Evolutionary conservation across 345 rosid genomes (phyloP).

Genomic region (Citrus inodora): DNA sequence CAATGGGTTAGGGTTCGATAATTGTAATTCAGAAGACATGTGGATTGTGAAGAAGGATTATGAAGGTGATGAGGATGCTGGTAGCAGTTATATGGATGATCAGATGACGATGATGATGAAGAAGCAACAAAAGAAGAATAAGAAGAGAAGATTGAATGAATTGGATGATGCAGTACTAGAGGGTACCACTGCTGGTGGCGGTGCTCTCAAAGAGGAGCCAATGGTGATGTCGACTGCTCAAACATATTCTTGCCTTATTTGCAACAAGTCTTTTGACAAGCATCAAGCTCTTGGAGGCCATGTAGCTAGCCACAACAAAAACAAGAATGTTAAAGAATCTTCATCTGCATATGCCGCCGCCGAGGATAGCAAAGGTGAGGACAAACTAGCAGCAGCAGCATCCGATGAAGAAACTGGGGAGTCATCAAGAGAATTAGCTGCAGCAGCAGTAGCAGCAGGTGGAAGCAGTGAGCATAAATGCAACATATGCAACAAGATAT

Average conservation of each 20-base stretch:
- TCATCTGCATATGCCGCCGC: neutral
- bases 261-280: conserved; percentile 41
- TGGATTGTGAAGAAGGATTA: neutral
- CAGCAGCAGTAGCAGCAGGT: neutral
- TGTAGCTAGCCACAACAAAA: conserved; percentile 49
- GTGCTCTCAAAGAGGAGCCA: neutral
- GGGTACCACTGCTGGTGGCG: neutral
- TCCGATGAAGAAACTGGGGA: conserved; percentile 21
- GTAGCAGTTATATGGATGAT: neutral
- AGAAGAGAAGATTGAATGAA: conserved; percentile 34
- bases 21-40: neutral
- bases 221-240: neutral
- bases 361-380: neutral
- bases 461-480: conserved; percentile 32
- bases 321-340: conserved; percentile 18
- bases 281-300: conserved; percentile 60
- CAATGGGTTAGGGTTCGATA: neutral
- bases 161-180: conserved; percentile 20
- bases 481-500: conserved; percentile 30
- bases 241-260: conserved; percentile 27
- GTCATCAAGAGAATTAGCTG: conserved; percentile 7
- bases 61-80: neutral
- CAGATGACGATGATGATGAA: too few relatives aligned
- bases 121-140: conserved; percentile 22
- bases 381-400: neutral